Base-by-base conservation (phyloP, 768 basidiomycete species). In the Tricholoma hemisulphureum region DNA sequence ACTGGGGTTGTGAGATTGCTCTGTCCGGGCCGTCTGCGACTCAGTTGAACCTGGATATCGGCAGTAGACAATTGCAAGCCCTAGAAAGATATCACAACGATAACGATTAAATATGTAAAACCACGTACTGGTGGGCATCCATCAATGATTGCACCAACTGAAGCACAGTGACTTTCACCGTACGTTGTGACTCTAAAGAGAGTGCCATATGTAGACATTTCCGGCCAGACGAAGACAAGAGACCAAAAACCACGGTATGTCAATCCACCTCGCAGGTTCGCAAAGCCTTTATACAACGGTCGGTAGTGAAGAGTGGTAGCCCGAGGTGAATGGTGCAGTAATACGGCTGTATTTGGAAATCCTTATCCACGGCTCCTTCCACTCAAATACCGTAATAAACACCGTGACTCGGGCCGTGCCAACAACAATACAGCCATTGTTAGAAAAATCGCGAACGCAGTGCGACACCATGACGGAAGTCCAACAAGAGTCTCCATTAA, bases 141-240 rank as follows among this genome's bases (percentile, higher is more conserved):
- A 70, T 98, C 97, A 66, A 99, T 86, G 73, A 99, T 98, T 32
- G 93, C 94, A 13, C 97, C 97, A 32, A 98, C 97, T 13, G 93
- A 95, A 28, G 91, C 85, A 70, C 97, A 98, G 71, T 99, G 97
- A 61, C 91, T 94, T 78, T 99, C 97, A 58, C 97, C 97, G 69
- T 91, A 99, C 62, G 97, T 99, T 53, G 95, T 95, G 24, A 99
- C 97, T 48, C 93, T 84, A 78, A 92, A 99, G 35, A 92, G 78
- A 23, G 80, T 84, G 21, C 97, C 97, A 74, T 90, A 99, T 55
- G 95, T 91, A 21, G 94, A 96, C 97, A 99, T 98, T 58, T 28
- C 63, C 48, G 37, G n/a, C 49, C 10, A 18, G 48, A 50, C 26
- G 48, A 20, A 18, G 48, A 24, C 26, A 50, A 24, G 35, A 53